Conservation (phyloP, 805 yeast genomes). For the Zygoascus bituminiphila region DNA sequence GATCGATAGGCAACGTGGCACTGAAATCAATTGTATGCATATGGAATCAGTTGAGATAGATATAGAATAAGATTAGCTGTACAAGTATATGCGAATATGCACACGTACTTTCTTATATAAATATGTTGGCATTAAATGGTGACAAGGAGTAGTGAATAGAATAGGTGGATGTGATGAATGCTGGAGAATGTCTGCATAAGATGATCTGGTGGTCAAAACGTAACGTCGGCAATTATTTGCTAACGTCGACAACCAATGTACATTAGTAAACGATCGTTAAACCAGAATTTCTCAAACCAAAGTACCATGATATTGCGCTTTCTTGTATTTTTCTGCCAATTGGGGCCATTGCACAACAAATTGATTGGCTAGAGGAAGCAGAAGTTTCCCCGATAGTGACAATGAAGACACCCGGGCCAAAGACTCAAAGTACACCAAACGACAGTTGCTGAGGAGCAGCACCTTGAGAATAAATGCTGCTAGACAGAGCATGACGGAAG, state of each 20-base stretch:
- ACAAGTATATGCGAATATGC: no score
- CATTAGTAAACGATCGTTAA: not conserved
- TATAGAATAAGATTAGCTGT: no score
- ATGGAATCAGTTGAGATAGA: no score
- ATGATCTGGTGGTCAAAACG: no score
- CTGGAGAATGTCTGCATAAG: no score
- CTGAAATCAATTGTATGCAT: no score
- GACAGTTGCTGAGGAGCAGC: constrained; percentile 31
- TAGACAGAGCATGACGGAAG: constrained; percentile 61
- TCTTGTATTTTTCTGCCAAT: constrained; percentile 40
- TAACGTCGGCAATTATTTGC: not conserved
- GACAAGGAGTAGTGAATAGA: no score
- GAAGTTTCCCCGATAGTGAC: constrained; percentile 66
- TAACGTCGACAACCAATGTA: not conserved
- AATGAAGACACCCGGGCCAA: constrained; percentile 71
- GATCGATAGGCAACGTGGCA: no score
- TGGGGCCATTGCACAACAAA: constrained; percentile 87
- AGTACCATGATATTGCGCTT: constrained; percentile 72
- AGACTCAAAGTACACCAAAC: constrained; percentile 75
- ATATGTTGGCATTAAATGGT: no score
- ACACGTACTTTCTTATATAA: no score
- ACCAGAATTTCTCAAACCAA: constrained; percentile 40
- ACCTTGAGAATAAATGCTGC: constrained; percentile 43
- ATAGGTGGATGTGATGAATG: no score
- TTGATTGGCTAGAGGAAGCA: constrained; percentile 64